phyloP scores from a whole-genome alignment of 2,329 filamentous ascomycete genomes.

The Botrytis fragariae region DNA sequence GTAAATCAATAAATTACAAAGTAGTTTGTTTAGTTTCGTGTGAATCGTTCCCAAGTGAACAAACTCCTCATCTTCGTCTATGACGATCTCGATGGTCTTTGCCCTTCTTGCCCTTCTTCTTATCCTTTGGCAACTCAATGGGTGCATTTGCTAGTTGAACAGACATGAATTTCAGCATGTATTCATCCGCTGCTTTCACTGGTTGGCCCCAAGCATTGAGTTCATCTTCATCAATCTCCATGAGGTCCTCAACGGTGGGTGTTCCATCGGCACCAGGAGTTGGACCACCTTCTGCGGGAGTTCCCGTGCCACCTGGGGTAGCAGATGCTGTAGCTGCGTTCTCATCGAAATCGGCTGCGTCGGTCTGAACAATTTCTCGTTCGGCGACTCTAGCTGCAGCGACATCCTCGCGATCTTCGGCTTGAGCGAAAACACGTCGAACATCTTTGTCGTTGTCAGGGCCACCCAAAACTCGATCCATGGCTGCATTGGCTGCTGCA shows the following conservation, averaged over 20 bases:
- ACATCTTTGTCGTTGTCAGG: conserved; percentile 59
- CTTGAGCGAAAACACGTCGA: conserved; percentile 76
- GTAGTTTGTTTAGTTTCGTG: not conserved
- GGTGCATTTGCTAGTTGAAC: conserved; percentile 57
- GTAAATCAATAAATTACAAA: conserved; percentile 20
- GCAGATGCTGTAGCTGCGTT: conserved; percentile 44
- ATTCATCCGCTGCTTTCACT: conserved; percentile 68
- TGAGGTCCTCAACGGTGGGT: conserved; percentile 27
- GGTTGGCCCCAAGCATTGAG: conserved; percentile 57
- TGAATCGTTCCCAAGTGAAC: not conserved
- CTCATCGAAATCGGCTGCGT: conserved; percentile 82
- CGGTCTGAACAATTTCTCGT: conserved; percentile 79
- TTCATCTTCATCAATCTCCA: conserved; percentile 40
- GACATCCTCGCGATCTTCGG: conserved; percentile 90
- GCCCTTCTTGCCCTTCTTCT: conserved; percentile 56
- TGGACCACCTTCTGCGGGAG: conserved; percentile 32
- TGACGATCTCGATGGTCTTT: conserved; percentile 36
- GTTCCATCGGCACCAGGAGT: conserved; percentile 45
- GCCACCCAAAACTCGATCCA: conserved; percentile 76
- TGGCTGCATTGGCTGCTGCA: conserved; percentile 74
- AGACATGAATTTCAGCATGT: conserved; percentile 69
- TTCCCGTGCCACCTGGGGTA: conserved; percentile 34
- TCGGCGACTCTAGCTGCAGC: conserved; percentile 83
- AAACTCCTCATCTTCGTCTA: conserved; percentile 33
- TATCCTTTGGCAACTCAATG: conserved; percentile 62